These are phyloP conservation scores for Eucalyptus leucophloia DNA, from an alignment of 345 rosid genomes.

Conservation along the genomic window DNA sequence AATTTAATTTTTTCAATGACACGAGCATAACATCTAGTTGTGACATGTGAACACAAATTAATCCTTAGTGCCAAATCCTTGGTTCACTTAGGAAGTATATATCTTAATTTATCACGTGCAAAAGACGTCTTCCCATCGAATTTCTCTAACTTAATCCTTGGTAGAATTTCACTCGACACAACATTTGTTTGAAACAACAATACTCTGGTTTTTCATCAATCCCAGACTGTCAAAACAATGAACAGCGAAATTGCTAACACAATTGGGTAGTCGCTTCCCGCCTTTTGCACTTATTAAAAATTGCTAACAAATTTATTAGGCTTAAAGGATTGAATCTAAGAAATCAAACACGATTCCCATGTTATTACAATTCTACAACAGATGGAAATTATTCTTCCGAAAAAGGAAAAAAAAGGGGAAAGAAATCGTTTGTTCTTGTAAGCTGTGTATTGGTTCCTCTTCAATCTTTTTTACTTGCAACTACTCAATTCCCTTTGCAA, in stretches of 20 bases:
- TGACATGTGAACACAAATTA: not conserved
- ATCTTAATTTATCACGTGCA: not conserved
- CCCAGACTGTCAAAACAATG: not conserved
- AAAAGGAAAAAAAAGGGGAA: not conserved
- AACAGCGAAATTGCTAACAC: not conserved
- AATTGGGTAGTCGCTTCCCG: not conserved
- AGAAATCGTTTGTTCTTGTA: not conserved
- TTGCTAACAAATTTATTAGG: not conserved
- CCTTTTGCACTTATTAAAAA: not conserved
- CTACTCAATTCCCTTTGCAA: not conserved
- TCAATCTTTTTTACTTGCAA: not conserved
- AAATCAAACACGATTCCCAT: not conserved
- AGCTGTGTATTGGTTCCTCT: not conserved
- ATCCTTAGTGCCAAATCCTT: not conserved
- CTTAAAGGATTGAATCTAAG: not conserved
- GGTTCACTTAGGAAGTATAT: not conserved
- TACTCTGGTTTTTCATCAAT: not conserved
- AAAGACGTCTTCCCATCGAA: not conserved
- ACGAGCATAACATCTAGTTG: not conserved
- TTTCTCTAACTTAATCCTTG: not conserved
- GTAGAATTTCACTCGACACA: not conserved
- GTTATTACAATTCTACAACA: not conserved
- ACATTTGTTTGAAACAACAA: not conserved
- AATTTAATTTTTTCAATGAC: not conserved
- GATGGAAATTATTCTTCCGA: not conserved